phyloP scores from a whole-genome alignment of 768 basidiomycete genomes.

The Hemileccinum impolitum region DNA sequence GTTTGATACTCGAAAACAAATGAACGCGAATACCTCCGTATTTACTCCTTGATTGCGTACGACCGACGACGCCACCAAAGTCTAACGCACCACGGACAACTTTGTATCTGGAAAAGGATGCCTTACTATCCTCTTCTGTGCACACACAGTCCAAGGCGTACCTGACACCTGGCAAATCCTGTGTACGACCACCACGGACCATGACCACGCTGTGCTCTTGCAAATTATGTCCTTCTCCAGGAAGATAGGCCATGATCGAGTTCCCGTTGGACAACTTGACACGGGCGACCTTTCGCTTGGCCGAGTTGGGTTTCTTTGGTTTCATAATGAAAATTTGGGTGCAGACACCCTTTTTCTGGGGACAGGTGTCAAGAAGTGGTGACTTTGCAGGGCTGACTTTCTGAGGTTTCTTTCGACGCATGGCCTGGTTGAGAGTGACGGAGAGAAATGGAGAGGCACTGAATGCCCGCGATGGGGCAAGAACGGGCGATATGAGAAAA shows the following conservation, averaged over 20 bases:
- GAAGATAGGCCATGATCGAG: conserved; percentile 89
- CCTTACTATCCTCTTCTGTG: not conserved
- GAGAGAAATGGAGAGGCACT: conserved; percentile 55
- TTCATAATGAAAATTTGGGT: conserved; percentile 74
- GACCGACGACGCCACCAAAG: conserved; percentile 84
- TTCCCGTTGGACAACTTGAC: conserved; percentile 90
- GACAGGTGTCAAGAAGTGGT: conserved; percentile 75
- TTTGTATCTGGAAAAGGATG: conserved; percentile 68
- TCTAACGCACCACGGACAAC: conserved; percentile 90
- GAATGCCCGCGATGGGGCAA: conserved; percentile 46
- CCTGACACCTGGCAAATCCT: conserved; percentile 98
- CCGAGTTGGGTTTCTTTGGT: conserved; percentile 98
- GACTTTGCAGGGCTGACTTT: conserved; percentile 50
- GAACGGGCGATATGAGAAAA: not conserved
- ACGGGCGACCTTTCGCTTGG: conserved; percentile 94
- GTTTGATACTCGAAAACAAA: not conserved
- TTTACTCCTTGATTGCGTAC: conserved; percentile 79
- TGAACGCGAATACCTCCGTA: conserved; percentile 71
- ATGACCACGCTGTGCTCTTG: conserved; percentile 97
- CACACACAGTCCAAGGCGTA: conserved; percentile 36
- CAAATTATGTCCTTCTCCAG: conserved; percentile 95
- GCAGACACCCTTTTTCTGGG: conserved; percentile 92
- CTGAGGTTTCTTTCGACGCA: conserved; percentile 67
- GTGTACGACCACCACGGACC: conserved; percentile 91
- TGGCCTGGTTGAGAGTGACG: conserved; percentile 84